Conservation (phyloP, 768 basidiomycete species). For the Coprinopsis cinerea region DNA sequence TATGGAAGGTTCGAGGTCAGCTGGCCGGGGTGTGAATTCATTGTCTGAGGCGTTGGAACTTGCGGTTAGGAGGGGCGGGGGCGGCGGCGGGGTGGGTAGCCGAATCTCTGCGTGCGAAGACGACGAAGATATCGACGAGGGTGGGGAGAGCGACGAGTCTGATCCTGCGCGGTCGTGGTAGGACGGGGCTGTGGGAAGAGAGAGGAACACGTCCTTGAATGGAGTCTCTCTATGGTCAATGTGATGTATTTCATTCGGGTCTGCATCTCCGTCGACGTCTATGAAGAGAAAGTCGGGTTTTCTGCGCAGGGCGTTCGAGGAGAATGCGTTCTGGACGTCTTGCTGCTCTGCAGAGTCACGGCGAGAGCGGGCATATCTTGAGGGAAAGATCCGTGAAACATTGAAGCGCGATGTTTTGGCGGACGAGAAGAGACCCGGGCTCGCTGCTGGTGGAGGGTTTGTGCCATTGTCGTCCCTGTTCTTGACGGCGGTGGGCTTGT, state of each 20-base stretch:
- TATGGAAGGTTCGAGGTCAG: slow-evolving; percentile 22
- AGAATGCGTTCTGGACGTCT: slow-evolving; percentile 1
- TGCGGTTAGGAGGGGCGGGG: slow-evolving; percentile 12
- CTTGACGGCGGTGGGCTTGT: slow-evolving; percentile 16
- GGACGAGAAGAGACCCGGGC: slow-evolving; percentile 9
- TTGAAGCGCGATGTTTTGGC: slow-evolving; percentile 13
- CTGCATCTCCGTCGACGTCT: slow-evolving; percentile 11
- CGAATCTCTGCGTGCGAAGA: slow-evolving; percentile 13
- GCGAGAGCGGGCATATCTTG: slow-evolving; percentile 25
- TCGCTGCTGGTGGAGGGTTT: neutral
- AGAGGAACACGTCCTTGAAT: slow-evolving; percentile 10
- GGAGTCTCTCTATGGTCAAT: slow-evolving; percentile 1
- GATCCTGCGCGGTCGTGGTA: neutral
- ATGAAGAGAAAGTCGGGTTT: slow-evolving; percentile 20
- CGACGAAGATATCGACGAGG: slow-evolving; percentile 19
- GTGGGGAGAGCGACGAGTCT: slow-evolving; percentile 18
- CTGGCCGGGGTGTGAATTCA: slow-evolving; percentile 24
- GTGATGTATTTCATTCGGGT: slow-evolving; percentile 1
- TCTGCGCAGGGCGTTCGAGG: slow-evolving; percentile 6
- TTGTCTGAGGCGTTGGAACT: slow-evolving; percentile 7
- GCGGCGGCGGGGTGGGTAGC: slow-evolving; percentile 21
- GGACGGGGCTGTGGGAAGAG: slow-evolving; percentile 7
- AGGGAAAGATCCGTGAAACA: slow-evolving; percentile 34
- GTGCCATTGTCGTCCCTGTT: slow-evolving; percentile 17
- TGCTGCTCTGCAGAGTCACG: slow-evolving; percentile 5